Base-by-base conservation (phyloP, 495 filamentous ascomycete species). In the Annulohypoxylon moriforme region DNA sequence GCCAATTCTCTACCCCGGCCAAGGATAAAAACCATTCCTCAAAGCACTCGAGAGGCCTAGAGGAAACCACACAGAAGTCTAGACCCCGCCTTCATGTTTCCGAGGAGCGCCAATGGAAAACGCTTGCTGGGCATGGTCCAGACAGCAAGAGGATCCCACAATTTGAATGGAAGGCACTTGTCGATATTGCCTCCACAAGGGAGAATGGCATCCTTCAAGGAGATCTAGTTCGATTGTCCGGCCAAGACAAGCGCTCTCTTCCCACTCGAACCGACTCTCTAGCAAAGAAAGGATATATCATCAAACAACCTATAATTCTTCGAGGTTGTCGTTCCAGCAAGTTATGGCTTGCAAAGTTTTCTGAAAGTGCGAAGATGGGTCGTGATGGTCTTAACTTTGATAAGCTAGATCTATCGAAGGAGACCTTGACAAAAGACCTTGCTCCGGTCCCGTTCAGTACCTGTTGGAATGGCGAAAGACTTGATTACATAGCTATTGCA, bases 221-320 rank as follows among this genome's bases (percentile, higher is more conserved):
- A 7, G 89, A 94, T 18, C 82, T 97, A n/a, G 87, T 90, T 20
- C 85, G 81, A 31, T 76, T 91, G 8, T 93, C 92, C 67, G 90
- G 91, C 18, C 94, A 97, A 79, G 93, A 97, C 77, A 96, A 96
- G 76, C 87, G 93, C 46, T 97, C 94, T 1, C 87, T 97, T 5
- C 93, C 94, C 11, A 88, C 88, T 55, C 85, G 95, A 42, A 97
- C 94, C 0, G 91, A 94, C 68, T 80, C 84, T 1, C 85, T 98
- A 18, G 87, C 87, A 20, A 83, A 84, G 61, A 92, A 91, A 74
- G 95, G 94, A 8, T 96, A 97, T 77, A 93, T 98, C 50, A 89
- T 90, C 38, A 98, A 98, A 79, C 86, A 88, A 36, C 85, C 87
- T 0, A 84, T 94, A 4, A 84, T 93, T 31, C 84, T 88, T 18